These are phyloP conservation scores for Boletus mariae DNA, from an alignment of 1,284 basidiomycete genomes.

Conservation along the genomic window DNA sequence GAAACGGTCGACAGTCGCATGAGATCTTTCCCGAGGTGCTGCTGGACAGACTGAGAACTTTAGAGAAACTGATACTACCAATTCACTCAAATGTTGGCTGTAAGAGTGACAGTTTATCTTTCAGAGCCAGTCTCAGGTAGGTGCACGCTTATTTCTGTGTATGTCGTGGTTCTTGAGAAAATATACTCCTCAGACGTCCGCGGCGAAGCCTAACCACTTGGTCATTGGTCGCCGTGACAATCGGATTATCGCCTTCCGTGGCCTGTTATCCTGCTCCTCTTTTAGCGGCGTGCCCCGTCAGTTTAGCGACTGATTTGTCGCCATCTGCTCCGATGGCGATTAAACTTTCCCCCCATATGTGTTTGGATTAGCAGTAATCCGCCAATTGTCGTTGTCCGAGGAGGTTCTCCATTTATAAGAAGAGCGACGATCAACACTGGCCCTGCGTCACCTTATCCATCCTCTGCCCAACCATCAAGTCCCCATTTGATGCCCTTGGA, in stretches of 20 bases:
- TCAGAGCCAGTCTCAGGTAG: neutral
- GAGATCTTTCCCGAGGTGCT: neutral
- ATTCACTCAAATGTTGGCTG: neutral
- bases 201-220: neutral
- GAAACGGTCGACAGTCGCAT: neutral
- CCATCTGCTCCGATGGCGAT: neutral
- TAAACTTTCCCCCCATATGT: neutral
- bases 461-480: neutral
- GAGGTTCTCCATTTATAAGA: neutral
- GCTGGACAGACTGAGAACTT: neutral
- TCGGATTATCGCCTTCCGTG: neutral
- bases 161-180: neutral
- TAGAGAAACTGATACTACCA: neutral
- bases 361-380: neutral
- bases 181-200: neutral
- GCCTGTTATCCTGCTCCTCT: neutral
- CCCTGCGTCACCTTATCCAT: neutral
- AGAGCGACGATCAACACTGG: neutral
- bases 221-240: neutral
- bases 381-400: neutral
- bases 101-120: neutral
- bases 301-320: constrained; percentile 1
- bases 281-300: neutral
- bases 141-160: neutral
- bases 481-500: neutral